phyloP scores from a whole-genome alignment of 257 asterid genomes.

The Paulownia fortunei region DNA sequence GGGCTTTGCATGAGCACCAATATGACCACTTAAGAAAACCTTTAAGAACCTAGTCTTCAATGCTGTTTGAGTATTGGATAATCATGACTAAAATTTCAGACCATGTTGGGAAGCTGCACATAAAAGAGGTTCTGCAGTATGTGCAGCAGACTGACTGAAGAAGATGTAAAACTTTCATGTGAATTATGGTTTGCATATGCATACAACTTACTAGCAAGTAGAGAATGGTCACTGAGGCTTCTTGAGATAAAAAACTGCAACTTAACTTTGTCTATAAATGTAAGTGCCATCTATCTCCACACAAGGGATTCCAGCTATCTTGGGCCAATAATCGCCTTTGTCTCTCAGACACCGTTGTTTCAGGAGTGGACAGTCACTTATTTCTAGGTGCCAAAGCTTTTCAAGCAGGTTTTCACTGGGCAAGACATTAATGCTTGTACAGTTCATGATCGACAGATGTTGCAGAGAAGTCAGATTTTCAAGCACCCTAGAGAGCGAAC shows the following conservation, averaged over 20 bases:
- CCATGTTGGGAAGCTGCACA: no score
- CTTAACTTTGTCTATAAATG: conserved; percentile 21
- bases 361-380: conserved; percentile 45
- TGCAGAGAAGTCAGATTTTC: conserved; percentile 38
- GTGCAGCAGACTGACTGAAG: background rate
- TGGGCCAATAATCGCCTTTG: conserved; percentile 45
- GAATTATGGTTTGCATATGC: background rate
- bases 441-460: conserved; percentile 49
- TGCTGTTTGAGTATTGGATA: background rate
- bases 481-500: conserved; percentile 40
- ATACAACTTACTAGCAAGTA: background rate
- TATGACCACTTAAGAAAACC: background rate
- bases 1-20: no score
- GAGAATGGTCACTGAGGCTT: background rate
- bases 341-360: conserved; percentile 38
- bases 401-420: conserved; percentile 39
- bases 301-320: conserved; percentile 49
- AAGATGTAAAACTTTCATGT: no score
- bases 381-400: conserved; percentile 52
- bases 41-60: no score
- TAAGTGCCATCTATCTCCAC: conserved; percentile 40
- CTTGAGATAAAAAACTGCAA: background rate
- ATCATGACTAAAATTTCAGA: background rate
- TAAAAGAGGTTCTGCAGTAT: no score
- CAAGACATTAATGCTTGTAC: conserved; percentile 38